These are phyloP conservation scores for Flaveria floridana DNA, from an alignment of 140 eudicot species.

Conservation along the genomic window DNA sequence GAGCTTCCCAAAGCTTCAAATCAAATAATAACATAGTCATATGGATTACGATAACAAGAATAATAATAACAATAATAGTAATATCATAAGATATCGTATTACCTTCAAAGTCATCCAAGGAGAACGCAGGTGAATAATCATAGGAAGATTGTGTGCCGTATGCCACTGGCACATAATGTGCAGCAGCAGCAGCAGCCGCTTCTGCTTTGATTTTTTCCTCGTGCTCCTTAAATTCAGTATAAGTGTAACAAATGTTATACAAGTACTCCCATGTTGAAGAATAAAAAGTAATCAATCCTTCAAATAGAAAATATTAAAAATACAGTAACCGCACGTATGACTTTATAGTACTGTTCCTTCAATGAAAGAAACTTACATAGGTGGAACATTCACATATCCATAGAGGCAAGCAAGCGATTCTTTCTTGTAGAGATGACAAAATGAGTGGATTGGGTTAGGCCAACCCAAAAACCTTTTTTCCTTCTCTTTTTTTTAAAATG, in stretches of 20 bases:
- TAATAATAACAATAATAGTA: not conserved
- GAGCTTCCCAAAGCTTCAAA: constrained; percentile 74
- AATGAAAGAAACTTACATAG: not conserved
- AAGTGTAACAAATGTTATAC: constrained; percentile 1
- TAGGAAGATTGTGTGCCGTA: constrained; percentile 41
- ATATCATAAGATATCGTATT: not conserved
- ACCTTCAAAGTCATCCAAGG: constrained; percentile 98
- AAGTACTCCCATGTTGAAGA: not conserved
- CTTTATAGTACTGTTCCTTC: not conserved
- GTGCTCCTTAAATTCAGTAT: constrained; percentile 52
- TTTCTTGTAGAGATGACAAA: not conserved
- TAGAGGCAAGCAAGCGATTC: not conserved
- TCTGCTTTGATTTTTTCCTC: constrained; percentile 81
- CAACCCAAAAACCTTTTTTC: not conserved
- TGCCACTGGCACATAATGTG: constrained; percentile 39
- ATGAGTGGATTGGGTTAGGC: not conserved
- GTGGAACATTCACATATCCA: constrained; percentile 1
- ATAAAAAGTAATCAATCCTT: not conserved
- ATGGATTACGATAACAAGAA: too few species aligned
- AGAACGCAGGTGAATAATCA: constrained; percentile 57
- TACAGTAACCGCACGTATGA: not conserved
- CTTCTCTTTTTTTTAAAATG: not conserved
- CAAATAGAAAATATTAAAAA: not conserved
- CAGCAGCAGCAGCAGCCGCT: constrained; percentile 59
- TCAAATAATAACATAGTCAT: not conserved